Base-by-base conservation (phyloP, 148 eudicot species). In the Chenopodium berlandieri region DNA sequence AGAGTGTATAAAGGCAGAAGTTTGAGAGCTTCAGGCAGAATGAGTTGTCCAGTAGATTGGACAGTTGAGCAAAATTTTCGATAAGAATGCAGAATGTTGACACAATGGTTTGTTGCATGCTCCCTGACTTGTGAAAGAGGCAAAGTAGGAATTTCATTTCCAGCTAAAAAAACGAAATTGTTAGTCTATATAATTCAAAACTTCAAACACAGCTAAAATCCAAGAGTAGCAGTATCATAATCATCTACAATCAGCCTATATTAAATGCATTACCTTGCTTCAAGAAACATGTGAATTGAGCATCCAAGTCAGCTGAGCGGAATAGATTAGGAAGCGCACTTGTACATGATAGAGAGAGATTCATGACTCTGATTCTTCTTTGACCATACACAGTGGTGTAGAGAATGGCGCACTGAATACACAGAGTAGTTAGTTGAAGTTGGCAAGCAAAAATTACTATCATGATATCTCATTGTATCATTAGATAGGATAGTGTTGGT, bases 301-400 rank as follows among this genome's bases (percentile, higher is more conserved):
- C 88, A 82, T 96, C 99, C 70, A 92, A 86, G 85, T 96, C 98
- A 73, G 99, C 99, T 75, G 92, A 86, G 67, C 98, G 95, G 87
- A 96, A 96, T 62, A 96, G 84, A 86, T 90, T 91, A 82, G 95
- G 89, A 75, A 96, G 83, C 85, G 84, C 81, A 84, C 86, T 94
- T 64, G 99, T 92, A 88, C 98, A 94, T 27, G 99, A 93, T 81
- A 96, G 93, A 84, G 99, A 94, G 71, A 96, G 85, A 46, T 91
- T 96, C 79, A 92, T 90, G 77, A 96, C 93, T 75, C 99, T 87
- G 68, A 96, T 96, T 92, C 97, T 90, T 90, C 99, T 90, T 89
- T 96, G 92, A 79, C 99, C 99, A 85, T 92, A 89, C n/a, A 96
- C 88, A 65, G 98, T 96, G 62, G 99, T 96, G 88, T 96, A 96